Percentiles rank a stretch among this genome's conserved stretches.
Evolutionary conservation across 2,329 filamentous ascomycete species (phyloP).

Genomic region (Ophiostoma sp.): DNA sequence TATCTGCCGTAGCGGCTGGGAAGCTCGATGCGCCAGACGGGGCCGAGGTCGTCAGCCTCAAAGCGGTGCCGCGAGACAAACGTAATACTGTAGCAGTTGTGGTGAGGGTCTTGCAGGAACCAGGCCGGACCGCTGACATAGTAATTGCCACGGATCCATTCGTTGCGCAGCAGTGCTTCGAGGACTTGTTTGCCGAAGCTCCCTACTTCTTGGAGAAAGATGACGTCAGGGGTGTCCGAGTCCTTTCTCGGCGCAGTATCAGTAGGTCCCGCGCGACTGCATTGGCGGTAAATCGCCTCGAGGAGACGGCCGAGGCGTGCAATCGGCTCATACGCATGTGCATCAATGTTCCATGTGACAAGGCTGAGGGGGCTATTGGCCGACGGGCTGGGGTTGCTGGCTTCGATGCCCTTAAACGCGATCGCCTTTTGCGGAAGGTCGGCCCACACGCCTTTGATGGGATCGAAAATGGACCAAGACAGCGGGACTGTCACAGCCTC

Average conservation of each 20-base stretch:
- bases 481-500: not conserved
- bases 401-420: not conserved
- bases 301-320: constrained; percentile 31
- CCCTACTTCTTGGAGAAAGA: constrained; percentile 36
- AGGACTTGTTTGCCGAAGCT: constrained; percentile 23
- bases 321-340: constrained; percentile 22
- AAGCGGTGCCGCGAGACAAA: constrained; percentile 32
- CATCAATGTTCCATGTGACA: constrained; percentile 35
- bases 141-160: constrained; percentile 31
- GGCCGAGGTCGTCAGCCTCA: constrained; percentile 27
- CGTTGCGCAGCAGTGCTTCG: constrained; percentile 28
- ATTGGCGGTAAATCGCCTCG: constrained; percentile 24
- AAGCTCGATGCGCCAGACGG: constrained; percentile 33
- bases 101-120: not conserved
- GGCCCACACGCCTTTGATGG: not conserved
- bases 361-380: constrained; percentile 25
- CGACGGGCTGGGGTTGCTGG: not conserved
- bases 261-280: constrained; percentile 2
- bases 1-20: constrained; percentile 33
- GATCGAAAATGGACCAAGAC: constrained; percentile 7
- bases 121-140: constrained; percentile 32
- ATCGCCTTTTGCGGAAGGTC: not conserved
- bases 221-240: constrained; percentile 28
- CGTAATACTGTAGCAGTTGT: constrained; percentile 30
- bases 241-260: constrained; percentile 14